phyloP scores from a whole-genome alignment of 768 basidiomycete genomes.

The Baorangia bicolor region DNA sequence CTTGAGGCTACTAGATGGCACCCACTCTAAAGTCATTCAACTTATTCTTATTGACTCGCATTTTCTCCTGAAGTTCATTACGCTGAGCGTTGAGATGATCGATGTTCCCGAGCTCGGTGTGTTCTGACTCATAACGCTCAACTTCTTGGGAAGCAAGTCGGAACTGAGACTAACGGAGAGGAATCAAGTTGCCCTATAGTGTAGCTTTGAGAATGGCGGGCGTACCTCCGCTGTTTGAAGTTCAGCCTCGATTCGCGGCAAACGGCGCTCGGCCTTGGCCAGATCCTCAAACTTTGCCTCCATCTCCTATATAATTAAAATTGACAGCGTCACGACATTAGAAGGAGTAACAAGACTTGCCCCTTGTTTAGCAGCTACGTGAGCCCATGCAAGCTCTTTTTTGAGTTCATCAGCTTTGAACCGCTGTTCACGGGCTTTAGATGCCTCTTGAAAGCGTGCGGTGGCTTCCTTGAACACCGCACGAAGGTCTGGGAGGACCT shows the following conservation, averaged over 20 bases:
- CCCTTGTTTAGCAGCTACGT: constrained; percentile 67
- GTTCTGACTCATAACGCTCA: constrained; percentile 38
- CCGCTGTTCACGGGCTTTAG: constrained; percentile 69
- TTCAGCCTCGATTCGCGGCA: constrained; percentile 41
- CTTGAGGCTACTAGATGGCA: background rate
- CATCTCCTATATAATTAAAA: constrained; percentile 39
- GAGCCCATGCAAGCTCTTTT: constrained; percentile 86
- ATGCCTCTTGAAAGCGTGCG: constrained; percentile 66
- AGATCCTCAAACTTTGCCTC: constrained; percentile 40
- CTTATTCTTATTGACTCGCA: constrained; percentile 45
- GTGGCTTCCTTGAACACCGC: constrained; percentile 55
- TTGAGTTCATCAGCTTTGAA: constrained; percentile 67
- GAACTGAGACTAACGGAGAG: constrained; percentile 32
- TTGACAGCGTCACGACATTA: background rate
- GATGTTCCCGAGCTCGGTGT: constrained; percentile 44
- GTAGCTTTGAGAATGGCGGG: background rate
- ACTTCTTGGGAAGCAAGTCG: constrained; percentile 36
- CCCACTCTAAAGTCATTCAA: constrained; percentile 48
- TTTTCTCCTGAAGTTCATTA: constrained; percentile 36
- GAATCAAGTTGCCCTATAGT: background rate
- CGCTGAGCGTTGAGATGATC: constrained; percentile 44
- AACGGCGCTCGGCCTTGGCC: constrained; percentile 37
- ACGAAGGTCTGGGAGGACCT: constrained; percentile 76
- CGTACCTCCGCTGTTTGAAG: constrained; percentile 41
- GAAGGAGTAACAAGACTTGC: constrained; percentile 38